A percentile compares a stretch with the other conserved stretches of the same genome.
These are phyloP conservation scores for Aspergillus amoenus DNA, from an alignment of 2,329 filamentous ascomycete species.

Conservation along the genomic window DNA sequence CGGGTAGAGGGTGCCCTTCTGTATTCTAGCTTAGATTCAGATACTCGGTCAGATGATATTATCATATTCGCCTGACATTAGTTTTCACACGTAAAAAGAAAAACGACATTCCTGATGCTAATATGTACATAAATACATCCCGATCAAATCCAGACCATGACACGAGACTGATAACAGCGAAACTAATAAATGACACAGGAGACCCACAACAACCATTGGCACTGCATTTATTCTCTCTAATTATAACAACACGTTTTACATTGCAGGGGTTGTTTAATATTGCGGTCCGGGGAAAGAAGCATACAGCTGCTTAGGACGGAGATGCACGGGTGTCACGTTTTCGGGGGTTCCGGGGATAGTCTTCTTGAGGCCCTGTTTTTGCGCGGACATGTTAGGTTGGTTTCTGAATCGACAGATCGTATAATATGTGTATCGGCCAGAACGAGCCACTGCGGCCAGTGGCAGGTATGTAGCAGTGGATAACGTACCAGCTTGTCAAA, in stretches of 20 bases:
- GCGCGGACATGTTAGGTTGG: not conserved
- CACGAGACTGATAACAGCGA: conserved; percentile 20
- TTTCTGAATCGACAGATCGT: not conserved
- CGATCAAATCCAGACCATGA: conserved; percentile 23
- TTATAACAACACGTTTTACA: not conserved
- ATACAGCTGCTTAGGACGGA: conserved; percentile 57
- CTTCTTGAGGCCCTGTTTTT: conserved; percentile 72
- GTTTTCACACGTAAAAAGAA: not conserved
- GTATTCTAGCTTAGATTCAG: conserved; percentile 16
- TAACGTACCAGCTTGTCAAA: conserved; percentile 86
- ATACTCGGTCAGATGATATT: not conserved
- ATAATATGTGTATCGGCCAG: not conserved
- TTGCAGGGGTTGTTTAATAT: conserved; percentile 25
- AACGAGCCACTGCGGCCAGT: not conserved
- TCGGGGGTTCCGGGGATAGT: conserved; percentile 71
- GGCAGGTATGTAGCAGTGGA: not conserved
- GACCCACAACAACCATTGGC: not conserved
- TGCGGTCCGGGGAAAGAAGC: conserved; percentile 41
- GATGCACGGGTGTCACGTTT: conserved; percentile 70
- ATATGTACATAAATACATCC: conserved; percentile 39
- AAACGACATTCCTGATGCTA: conserved; percentile 37
- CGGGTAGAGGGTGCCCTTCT: conserved; percentile 11
- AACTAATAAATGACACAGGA: conserved; percentile 21
- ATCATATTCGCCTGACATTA: not conserved
- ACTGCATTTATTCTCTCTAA: conserved; percentile 6